Evolutionary conservation across 306 rosid genomes (phyloP).

Genomic region (Prosopis cineraria): DNA sequence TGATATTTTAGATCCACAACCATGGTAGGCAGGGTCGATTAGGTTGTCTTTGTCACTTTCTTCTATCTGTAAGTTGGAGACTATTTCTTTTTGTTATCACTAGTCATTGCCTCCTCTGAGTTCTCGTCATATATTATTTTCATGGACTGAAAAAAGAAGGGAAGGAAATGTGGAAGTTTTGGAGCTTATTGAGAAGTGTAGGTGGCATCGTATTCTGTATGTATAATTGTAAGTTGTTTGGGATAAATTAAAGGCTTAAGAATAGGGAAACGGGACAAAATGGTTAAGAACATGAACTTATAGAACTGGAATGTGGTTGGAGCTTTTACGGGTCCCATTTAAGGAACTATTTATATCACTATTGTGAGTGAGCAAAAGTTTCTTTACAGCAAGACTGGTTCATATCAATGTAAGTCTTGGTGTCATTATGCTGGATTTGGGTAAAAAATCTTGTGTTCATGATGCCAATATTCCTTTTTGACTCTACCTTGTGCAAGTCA

Average conservation of each 20-base stretch:
- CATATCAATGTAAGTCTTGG: not conserved
- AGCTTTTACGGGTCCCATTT: slow-evolving; percentile 1
- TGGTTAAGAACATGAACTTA: not conserved
- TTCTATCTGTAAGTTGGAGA: not conserved
- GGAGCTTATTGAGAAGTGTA: not conserved
- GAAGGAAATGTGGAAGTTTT: not conserved
- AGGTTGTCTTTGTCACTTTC: not conserved
- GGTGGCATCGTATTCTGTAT: not conserved
- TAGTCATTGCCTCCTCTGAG: not conserved
- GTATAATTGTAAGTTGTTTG: not conserved
- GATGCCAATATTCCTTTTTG: not conserved
- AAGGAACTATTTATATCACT: not conserved
- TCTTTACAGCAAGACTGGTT: not conserved
- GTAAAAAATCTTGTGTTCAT: not conserved
- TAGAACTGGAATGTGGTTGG: not conserved
- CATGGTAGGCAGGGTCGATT: not conserved
- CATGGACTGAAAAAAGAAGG: not conserved
- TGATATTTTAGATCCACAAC: not conserved
- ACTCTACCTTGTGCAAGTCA: not conserved
- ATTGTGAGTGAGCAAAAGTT: not conserved
- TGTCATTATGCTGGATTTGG: not conserved
- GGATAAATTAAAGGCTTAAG: not conserved
- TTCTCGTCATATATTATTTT: not conserved
- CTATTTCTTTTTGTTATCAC: not conserved
- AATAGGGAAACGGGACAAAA: not conserved